Percentiles rank a stretch among this genome's conserved stretches.
phyloP scores from a whole-genome alignment of 345 rosid genomes.

The Rhodomyrtus tomentosa region DNA sequence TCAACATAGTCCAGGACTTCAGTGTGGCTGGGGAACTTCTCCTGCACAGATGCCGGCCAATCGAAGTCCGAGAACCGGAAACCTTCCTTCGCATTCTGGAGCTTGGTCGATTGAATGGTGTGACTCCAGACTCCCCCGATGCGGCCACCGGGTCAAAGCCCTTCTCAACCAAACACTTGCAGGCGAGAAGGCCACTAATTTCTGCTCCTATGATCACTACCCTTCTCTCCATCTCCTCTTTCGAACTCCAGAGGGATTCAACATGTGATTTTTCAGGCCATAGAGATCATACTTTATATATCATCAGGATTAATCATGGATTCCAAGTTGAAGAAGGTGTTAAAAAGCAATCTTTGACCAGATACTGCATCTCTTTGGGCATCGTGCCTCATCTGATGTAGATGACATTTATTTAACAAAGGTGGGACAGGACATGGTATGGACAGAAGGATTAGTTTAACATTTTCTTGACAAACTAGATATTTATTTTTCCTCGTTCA shows the following conservation, averaged over 20 bases:
- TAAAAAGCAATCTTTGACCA: background rate
- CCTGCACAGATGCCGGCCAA: constrained; percentile 18
- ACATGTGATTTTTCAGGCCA: background rate
- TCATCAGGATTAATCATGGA: background rate
- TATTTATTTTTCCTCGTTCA: background rate
- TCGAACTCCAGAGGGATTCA: background rate
- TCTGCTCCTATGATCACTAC: constrained; percentile 27
- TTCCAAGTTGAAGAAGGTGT: background rate
- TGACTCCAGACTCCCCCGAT: constrained; percentile 25
- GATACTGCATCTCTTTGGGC: background rate
- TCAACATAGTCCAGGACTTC: constrained; percentile 13
- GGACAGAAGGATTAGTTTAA: background rate
- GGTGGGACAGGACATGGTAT: background rate
- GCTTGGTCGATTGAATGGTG: constrained; percentile 10
- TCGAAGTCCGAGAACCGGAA: constrained; percentile 29
- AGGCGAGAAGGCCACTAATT: constrained; percentile 29
- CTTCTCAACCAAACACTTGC: constrained; percentile 11
- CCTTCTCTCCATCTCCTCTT: constrained; percentile 10
- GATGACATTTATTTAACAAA: background rate
- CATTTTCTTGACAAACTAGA: background rate
- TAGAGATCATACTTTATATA: background rate
- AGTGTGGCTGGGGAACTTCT: constrained; percentile 1
- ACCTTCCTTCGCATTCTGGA: constrained; percentile 8
- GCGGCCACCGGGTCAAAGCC: constrained; percentile 12
- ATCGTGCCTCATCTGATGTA: background rate